phyloP scores from a whole-genome alignment of 371 early-diverging fungal genomes.

The Parasitella parasitica region DNA sequence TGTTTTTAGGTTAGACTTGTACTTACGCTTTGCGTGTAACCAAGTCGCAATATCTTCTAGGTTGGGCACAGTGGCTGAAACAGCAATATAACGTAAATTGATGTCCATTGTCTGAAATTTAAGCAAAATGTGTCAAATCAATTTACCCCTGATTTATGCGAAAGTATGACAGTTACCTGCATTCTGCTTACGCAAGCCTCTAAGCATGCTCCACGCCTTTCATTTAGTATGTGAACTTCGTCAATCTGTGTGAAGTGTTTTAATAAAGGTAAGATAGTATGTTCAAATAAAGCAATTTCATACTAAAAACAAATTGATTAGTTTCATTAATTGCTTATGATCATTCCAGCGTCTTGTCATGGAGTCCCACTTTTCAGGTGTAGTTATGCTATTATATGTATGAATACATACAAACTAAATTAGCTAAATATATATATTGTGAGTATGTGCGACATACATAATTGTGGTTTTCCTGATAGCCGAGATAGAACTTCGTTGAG shows the following conservation, averaged over 20 bases:
- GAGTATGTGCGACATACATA: constrained; percentile 23
- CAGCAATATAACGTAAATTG: constrained; percentile 53
- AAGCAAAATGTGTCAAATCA: background rate
- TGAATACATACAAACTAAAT: too few species aligned
- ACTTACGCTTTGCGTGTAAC: constrained; percentile 50
- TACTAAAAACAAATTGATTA: constrained; percentile 49
- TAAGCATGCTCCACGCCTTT: constrained; percentile 49
- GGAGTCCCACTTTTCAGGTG: constrained; percentile 83
- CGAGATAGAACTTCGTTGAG: constrained; percentile 38
- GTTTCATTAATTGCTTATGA: constrained; percentile 30
- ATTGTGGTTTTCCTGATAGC: constrained; percentile 33
- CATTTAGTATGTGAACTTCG: constrained; percentile 56
- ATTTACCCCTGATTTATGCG: too few species aligned
- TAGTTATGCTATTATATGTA: constrained; percentile 62
- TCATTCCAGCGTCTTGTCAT: constrained; percentile 66
- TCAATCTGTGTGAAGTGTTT: constrained; percentile 36
- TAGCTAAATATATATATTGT: background rate
- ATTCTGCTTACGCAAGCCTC: constrained; percentile 57
- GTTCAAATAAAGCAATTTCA: background rate
- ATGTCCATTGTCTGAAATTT: constrained; percentile 18
- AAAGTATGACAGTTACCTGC: constrained; percentile 41
- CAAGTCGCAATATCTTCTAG: constrained; percentile 76
- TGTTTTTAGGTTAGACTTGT: background rate
- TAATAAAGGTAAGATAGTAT: background rate
- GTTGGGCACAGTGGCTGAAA: constrained; percentile 92